phyloP scores from a whole-genome alignment of 441 rosid genomes.

The Gossypium schwendimanii region DNA sequence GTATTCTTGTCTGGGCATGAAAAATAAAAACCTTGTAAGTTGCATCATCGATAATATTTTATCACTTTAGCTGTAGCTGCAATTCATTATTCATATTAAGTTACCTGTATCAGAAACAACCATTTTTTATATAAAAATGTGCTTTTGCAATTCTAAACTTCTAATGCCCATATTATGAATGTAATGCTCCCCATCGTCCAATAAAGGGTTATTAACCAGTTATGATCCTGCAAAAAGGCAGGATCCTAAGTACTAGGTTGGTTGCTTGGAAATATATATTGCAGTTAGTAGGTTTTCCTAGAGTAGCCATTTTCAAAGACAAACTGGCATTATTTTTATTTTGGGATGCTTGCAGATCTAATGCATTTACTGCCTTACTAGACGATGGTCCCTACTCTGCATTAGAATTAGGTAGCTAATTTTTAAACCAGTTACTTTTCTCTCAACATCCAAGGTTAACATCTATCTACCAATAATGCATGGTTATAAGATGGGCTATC shows the following conservation, averaged over 20 bases:
- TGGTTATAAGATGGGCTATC: neutral
- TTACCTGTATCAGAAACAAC: neutral
- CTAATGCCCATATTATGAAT: neutral
- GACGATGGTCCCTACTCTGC: neutral
- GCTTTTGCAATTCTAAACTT: neutral
- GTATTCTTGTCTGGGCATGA: neutral
- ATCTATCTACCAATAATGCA: neutral
- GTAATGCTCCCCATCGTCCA: neutral
- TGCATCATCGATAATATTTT: neutral
- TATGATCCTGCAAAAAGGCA: conserved; percentile 8
- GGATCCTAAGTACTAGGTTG: conserved; percentile 5
- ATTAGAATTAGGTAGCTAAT: neutral
- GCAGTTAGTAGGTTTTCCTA: neutral
- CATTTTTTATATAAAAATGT: neutral
- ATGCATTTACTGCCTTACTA: neutral
- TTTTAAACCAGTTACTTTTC: conserved; percentile 5
- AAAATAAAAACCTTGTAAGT: neutral
- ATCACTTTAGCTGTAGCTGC: neutral
- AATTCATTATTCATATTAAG: neutral
- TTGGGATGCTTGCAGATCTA: neutral
- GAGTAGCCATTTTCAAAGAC: neutral
- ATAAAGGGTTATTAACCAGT: neutral
- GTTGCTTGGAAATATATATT: neutral
- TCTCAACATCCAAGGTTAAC: neutral
- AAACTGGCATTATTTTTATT: neutral